Evolutionary conservation across 2,329 filamentous ascomycete species (phyloP).

Genomic region (Colletotrichum chlorophyti): DNA sequence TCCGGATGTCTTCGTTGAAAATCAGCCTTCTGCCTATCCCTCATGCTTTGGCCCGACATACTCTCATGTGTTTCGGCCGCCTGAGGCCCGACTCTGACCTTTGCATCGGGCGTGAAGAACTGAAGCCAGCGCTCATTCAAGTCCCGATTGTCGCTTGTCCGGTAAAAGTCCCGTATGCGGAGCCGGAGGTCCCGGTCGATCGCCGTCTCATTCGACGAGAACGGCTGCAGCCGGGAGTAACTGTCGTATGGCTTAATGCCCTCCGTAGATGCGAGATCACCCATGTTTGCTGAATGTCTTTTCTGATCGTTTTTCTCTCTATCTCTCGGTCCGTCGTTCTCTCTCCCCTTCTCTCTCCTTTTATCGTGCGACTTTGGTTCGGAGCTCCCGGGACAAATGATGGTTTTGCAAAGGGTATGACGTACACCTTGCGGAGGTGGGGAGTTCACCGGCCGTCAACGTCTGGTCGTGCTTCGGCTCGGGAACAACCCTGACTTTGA

Average conservation of each 20-base stretch:
- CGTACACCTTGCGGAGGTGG: no score
- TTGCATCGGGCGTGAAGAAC: conserved; percentile 23
- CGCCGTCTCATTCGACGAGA: conserved; percentile 21
- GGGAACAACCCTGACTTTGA: no score
- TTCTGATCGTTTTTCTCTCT: not conserved
- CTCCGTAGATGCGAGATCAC: conserved; percentile 8
- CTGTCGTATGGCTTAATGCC: conserved; percentile 23
- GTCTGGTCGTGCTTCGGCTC: no score
- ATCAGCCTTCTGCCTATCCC: conserved; percentile 5
- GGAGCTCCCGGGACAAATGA: no score
- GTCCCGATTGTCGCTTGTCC: conserved; percentile 22
- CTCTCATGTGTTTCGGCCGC: conserved; percentile 16
- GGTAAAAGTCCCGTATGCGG: conserved; percentile 28
- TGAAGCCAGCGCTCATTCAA: conserved; percentile 20
- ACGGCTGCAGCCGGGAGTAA: conserved; percentile 25
- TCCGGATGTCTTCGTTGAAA: conserved; percentile 8
- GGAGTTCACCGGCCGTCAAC: no score
- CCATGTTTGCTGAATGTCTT: not conserved
- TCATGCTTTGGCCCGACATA: not conserved
- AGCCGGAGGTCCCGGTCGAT: conserved; percentile 27
- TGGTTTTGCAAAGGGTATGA: no score
- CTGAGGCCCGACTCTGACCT: conserved; percentile 10
- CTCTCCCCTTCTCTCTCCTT: no score
- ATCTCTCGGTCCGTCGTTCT: no score
- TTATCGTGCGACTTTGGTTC: no score